Base-by-base conservation (phyloP, 192 early-diverging fungal genomes). In the Diversispora eburnea region DNA sequence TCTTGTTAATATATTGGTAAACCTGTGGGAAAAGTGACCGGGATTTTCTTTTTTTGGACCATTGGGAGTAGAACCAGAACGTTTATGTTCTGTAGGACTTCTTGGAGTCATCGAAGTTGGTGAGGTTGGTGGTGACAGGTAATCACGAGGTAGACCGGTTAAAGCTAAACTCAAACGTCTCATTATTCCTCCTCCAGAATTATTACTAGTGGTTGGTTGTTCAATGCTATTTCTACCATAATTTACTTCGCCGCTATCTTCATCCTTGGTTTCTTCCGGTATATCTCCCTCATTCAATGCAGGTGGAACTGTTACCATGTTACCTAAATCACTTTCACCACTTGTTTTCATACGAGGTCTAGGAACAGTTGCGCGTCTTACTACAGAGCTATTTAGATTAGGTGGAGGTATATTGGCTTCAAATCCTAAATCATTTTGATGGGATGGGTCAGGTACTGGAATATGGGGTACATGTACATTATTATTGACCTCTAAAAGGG, bases 161-260 rank as follows among this genome's bases (percentile, higher is more conserved):
- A 73, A 55, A 9, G 72, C 72, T 73, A 73, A 64, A 65, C 72
- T 73, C 48, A 73, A 64, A 39, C 72, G 72, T 64, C 72, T 48
- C 13, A 73, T 73, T 64, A 73, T 22, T 65, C 72, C 72, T 42
- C 60, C 72, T 39, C 60, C 20, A 39, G 67, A 15, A 47, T 5
- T 61, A 33, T 20, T 22, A 19, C 10, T 61, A 52, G 22, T 52
- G 3, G 48, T 20, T n/a, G 46, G 15, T 64, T 64, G 60, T 54
- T 73, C 49, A 52, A 10, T 64, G 22, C 72, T 55, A 15, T 73
- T 73, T 64, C 33, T 64, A 46, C 61, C 72, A 54, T 54, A 64
- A 73, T 43, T 64, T 43, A 73, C 64, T n/a, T 73, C 72, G 6
- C 72, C 72, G 42, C 46, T 73, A 47, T 10, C 25, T 73, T 73